Evolutionary conservation across 805 yeast genomes (phyloP), one percentile per base, ranked within the genome.

Genomic region (Groenewaldozyma tartarivorans): DNA sequence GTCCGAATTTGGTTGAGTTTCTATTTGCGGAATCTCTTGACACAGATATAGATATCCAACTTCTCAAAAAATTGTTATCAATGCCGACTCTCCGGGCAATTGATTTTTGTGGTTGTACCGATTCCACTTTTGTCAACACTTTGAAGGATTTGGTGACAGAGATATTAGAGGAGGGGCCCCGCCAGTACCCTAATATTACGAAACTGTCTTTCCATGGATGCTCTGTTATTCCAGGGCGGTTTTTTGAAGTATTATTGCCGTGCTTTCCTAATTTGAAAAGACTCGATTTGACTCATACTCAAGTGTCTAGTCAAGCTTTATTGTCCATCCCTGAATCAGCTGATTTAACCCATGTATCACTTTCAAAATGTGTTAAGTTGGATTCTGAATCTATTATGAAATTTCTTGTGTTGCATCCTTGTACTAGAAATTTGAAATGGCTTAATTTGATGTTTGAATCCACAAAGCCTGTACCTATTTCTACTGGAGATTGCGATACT

Each of bases 51-150:
- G 82, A 81, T 57, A 61, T 61, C 1, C 56, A 64, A n/a, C 76
- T 83, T 1, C 61, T 83, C 39, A 63, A 69, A 48, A 57, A 59
- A 36, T 63, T 83, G 20, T 77, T 81, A 56, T 75, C 76, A 17
- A 60, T 76, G 52, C 71, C 71, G 3, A 63, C 69, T 41, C 64
- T 88, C 38, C 74, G 79, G 58, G 75, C 84, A 1, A 61, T 87
- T 9, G 96, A 87, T 60, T 85, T 87, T 48, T 87, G 96, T 60
- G 96, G 96, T 5, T 83, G 94, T 30, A 75, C 85, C 22, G 11
- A 24, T 24, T 7, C 13, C 20, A 17, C 5, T 35, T 20, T 9
- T 11, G 26, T 13, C 33, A 29, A 27, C 19, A 11, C 27, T 9
- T 15, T 26, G 17, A 15, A 38, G 13, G 27, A 29, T 9, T 21